A percentile compares a stretch with the other conserved stretches of the same genome.
Evolutionary conservation across 2,329 filamentous ascomycete genomes (phyloP).

Genomic region (Colletotrichum limetticola): DNA sequence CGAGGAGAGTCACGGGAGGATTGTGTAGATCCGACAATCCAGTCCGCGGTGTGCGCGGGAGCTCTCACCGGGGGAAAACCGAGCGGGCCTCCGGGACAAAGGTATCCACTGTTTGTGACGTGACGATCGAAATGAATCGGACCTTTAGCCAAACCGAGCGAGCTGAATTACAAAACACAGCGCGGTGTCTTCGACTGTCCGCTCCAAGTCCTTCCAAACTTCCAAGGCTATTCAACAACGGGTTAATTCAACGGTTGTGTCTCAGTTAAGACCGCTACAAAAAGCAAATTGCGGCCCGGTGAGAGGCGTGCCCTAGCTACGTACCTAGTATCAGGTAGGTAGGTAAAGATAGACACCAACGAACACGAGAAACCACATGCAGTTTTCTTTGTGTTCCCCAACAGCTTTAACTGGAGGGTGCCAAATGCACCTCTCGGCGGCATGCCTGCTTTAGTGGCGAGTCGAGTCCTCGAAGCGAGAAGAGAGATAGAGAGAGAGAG

Average conservation of each 20-base stretch:
- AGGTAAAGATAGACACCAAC: neutral
- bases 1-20: neutral
- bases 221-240: neutral
- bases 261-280: neutral
- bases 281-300: neutral
- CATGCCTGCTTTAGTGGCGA: neutral
- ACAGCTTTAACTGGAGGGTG: neutral
- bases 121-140: neutral
- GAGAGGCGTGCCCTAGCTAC: neutral
- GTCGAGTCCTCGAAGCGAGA: neutral
- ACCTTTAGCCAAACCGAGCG: neutral
- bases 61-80: neutral
- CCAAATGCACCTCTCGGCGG: neutral
- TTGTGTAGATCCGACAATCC: neutral
- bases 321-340: neutral
- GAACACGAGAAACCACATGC: neutral
- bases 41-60: neutral
- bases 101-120: neutral
- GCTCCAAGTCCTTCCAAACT: neutral
- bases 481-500: neutral
- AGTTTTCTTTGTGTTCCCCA: neutral
- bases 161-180: neutral
- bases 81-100: neutral
- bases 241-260: neutral
- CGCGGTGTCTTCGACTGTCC: neutral